Percentiles rank a stretch among this genome's conserved stretches.
These are phyloP conservation scores for Termitomyces sp. DNA, from an alignment of 768 basidiomycete genomes.

Conservation along the genomic window DNA sequence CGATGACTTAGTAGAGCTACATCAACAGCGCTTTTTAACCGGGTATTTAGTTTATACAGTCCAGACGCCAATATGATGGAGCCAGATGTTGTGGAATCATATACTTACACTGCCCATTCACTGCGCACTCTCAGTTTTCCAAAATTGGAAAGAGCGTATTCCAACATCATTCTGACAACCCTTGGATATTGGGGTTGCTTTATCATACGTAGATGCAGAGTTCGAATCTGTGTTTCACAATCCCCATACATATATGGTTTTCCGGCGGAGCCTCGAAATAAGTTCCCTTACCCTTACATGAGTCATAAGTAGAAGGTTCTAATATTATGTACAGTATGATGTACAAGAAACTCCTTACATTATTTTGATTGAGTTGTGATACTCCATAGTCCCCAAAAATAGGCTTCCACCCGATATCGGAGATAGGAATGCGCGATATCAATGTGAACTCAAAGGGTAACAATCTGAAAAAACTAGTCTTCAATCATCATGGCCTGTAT, in stretches of 20 bases:
- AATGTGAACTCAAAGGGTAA: too few species aligned
- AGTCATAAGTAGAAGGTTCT: neutral
- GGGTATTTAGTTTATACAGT: too few species aligned
- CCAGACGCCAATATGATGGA: too few species aligned
- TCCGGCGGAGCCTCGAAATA: neutral
- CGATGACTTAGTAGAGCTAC: too few species aligned
- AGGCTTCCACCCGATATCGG: too few species aligned
- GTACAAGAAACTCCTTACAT: neutral
- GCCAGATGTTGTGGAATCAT: neutral
- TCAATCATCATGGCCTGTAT: too few species aligned
- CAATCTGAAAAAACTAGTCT: too few species aligned
- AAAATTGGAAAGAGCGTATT: too few species aligned
- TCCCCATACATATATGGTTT: neutral
- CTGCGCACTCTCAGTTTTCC: too few species aligned
- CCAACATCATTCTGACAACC: neutral
- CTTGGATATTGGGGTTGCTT: neutral
- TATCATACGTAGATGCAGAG: neutral
- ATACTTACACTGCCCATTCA: neutral
- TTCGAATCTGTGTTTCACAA: neutral
- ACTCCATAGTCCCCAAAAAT: neutral
- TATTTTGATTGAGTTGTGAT: slow-evolving; percentile 1
- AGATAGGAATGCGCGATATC: too few species aligned
- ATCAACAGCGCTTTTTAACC: too few species aligned
- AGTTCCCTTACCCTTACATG: too few species aligned
- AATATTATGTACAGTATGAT: neutral